These are phyloP conservation scores for Pseudogymnoascus sp. DNA, from an alignment of 2,329 filamentous ascomycete species.

Conservation along the genomic window DNA sequence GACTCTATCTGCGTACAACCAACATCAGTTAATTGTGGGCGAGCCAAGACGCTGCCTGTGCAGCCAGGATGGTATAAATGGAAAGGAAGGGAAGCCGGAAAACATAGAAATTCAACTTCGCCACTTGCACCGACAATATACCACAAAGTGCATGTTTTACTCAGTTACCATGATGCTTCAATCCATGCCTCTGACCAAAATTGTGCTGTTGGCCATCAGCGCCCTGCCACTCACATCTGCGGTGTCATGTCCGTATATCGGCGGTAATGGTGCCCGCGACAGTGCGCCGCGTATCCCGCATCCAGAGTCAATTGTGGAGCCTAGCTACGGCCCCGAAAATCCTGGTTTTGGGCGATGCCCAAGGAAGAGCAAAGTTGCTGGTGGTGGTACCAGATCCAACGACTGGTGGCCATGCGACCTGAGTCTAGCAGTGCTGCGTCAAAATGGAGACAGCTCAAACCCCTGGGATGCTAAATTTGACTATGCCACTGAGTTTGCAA, in stretches of 20 bases:
- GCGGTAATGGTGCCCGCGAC: not conserved
- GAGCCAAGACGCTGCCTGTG: not conserved
- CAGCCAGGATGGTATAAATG: not conserved
- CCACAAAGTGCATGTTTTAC: not conserved
- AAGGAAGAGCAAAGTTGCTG: conserved; percentile 23
- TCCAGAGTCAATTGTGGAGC: conserved; percentile 8
- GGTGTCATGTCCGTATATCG: not conserved
- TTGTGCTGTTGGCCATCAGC: not conserved
- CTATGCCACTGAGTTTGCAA: conserved; percentile 50
- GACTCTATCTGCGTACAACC: not conserved
- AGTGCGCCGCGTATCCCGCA: not conserved
- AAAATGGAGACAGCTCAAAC: conserved; percentile 44
- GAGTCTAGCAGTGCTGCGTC: conserved; percentile 48
- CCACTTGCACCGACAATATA: not conserved
- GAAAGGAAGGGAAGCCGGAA: not conserved
- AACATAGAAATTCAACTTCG: not conserved
- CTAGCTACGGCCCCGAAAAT: not conserved
- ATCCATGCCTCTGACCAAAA: not conserved
- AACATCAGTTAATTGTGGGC: not conserved
- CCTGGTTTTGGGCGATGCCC: conserved; percentile 19
- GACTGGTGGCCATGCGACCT: conserved; percentile 53
- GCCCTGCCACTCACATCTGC: not conserved
- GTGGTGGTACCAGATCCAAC: conserved; percentile 43
- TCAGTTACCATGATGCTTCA: not conserved
- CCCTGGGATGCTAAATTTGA: conserved; percentile 44